These are phyloP conservation scores for Silene coronaria DNA, from an alignment of 179 eudicot species.

Conservation along the genomic window DNA sequence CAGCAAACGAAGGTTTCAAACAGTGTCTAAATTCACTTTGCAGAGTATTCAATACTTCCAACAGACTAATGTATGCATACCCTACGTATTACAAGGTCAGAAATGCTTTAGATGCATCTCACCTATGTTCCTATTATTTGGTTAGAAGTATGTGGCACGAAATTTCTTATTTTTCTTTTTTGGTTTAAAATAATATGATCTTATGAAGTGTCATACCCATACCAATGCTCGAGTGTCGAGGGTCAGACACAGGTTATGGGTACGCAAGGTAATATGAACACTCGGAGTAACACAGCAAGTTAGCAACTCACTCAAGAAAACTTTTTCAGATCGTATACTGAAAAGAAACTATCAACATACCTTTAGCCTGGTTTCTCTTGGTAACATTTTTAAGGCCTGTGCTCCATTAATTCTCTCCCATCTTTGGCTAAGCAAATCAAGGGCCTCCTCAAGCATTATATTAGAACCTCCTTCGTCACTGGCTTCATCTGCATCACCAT, in stretches of 20 bases:
- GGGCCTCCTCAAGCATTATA: constrained; percentile 95
- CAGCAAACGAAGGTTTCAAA: not conserved
- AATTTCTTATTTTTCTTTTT: no score
- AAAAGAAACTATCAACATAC: constrained; percentile 29
- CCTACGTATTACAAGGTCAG: no score
- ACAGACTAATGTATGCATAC: not conserved
- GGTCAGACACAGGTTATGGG: no score
- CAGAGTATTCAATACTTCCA: not conserved
- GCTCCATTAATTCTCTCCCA: constrained; percentile 98
- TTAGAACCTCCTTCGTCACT: constrained; percentile 53
- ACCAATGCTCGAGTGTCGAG: no score
- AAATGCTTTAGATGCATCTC: no score
- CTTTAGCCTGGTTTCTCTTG: constrained; percentile 89
- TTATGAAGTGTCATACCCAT: no score
- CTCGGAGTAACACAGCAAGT: not conserved
- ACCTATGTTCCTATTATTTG: no score
- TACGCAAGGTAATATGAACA: no score
- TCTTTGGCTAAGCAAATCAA: constrained; percentile 76
- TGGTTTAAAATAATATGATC: no score
- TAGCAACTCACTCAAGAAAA: not conserved
- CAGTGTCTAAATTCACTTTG: constrained; percentile 2
- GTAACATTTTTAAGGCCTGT: constrained; percentile 84
- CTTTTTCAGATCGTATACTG: not conserved
- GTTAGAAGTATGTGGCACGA: no score
- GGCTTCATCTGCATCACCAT: constrained; percentile 50